These are phyloP conservation scores for Euphrasia arctica DNA, from an alignment of 305 asterid genomes.

Conservation along the genomic window DNA sequence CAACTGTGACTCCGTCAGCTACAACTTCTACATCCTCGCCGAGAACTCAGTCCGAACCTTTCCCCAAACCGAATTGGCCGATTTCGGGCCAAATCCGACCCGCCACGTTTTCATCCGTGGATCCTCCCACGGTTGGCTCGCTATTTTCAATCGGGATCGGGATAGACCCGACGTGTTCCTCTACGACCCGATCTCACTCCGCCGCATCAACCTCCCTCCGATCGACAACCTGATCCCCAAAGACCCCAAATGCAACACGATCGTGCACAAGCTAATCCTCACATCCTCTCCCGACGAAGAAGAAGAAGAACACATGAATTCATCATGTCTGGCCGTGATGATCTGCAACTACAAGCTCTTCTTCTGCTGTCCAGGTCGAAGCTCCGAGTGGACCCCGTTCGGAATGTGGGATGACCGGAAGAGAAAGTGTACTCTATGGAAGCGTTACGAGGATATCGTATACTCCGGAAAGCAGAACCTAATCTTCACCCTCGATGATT, in stretches of 20 bases:
- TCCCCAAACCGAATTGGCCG: no score
- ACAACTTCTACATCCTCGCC: constrained; percentile 14
- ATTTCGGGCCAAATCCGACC: neutral
- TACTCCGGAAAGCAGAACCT: neutral
- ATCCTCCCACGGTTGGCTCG: constrained; percentile 7
- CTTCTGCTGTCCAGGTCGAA: constrained; percentile 1
- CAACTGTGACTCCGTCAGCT: neutral
- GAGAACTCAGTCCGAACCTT: neutral
- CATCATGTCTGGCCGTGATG: neutral
- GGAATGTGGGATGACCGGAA: no score
- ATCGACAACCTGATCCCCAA: neutral
- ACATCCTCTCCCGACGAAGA: constrained; percentile 14
- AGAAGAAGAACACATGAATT: no score
- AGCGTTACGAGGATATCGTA: neutral
- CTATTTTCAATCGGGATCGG: neutral
- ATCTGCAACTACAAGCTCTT: neutral
- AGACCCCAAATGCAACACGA: neutral
- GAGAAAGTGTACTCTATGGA: no score
- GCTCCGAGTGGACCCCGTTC: no score
- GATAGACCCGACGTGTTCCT: neutral
- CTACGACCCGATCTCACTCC: neutral
- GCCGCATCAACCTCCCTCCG: constrained; percentile 10
- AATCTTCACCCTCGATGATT: neutral
- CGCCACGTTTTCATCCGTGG: neutral
- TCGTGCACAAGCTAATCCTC: neutral